phyloP scores from a whole-genome alignment of 495 filamentous ascomycete genomes.

The Cenococcum geophilum region DNA sequence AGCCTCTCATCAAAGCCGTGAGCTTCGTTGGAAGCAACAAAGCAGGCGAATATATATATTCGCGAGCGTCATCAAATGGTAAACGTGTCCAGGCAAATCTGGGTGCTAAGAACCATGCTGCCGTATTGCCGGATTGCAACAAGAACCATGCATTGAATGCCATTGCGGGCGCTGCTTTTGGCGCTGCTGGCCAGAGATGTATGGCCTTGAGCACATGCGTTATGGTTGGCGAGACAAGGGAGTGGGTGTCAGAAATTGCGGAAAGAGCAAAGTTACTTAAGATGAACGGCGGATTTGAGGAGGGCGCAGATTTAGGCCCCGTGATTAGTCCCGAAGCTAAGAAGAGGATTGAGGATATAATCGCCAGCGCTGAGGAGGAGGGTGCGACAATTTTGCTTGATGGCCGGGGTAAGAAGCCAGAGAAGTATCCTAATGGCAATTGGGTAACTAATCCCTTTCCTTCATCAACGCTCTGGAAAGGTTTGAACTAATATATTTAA shows the following conservation, averaged over 20 bases:
- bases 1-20: constrained; percentile 94
- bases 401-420: constrained; percentile 77
- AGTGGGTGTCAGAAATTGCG: constrained; percentile 86
- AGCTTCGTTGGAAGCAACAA: constrained; percentile 95
- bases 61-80: constrained; percentile 83
- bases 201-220: constrained; percentile 95
- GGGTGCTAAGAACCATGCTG: constrained; percentile 97
- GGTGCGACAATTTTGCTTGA: constrained; percentile 94
- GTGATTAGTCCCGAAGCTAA: constrained; percentile 92
- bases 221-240: constrained; percentile 88
- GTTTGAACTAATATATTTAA: constrained; percentile 12
- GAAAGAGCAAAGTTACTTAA: constrained; percentile 84
- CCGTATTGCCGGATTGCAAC: constrained; percentile 91
- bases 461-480: no score
- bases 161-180: constrained; percentile 91
- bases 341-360: constrained; percentile 80
- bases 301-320: constrained; percentile 90
- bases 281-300: constrained; percentile 92
- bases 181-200: constrained; percentile 93
- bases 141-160: constrained; percentile 96
- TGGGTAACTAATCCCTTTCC: constrained; percentile 53
- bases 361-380: constrained; percentile 83
- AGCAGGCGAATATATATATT: constrained; percentile 95
- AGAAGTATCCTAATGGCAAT: constrained; percentile 95
- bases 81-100: constrained; percentile 95